phyloP scores from a whole-genome alignment of 202 grass and related monocot genomes.

The Eragrostis tef region DNA sequence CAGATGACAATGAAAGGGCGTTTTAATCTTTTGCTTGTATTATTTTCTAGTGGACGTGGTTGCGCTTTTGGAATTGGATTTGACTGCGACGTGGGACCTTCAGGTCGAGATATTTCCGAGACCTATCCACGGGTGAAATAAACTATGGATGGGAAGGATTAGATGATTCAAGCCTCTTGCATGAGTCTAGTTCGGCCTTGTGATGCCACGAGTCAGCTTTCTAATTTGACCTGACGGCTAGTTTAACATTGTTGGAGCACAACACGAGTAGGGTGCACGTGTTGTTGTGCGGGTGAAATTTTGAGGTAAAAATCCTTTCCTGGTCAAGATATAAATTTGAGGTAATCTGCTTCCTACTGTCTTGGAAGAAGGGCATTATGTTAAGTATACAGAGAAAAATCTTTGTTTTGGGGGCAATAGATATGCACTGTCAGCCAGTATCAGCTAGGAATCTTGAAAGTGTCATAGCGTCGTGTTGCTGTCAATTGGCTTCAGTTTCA shows the following conservation, averaged over 20 bases:
- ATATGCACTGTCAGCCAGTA: background rate
- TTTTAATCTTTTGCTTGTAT: background rate
- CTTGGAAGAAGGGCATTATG: background rate
- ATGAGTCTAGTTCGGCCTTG: slow-evolving; percentile 1
- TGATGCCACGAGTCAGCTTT: slow-evolving; percentile 2
- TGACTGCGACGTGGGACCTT: background rate
- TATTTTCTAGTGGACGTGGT: background rate
- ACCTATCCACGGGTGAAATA: slow-evolving; percentile 2
- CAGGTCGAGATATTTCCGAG: slow-evolving; percentile 22
- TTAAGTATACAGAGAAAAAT: background rate
- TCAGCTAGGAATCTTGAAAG: background rate
- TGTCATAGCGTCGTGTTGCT: background rate
- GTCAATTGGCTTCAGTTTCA: background rate
- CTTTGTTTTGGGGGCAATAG: background rate
- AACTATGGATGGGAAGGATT: background rate
- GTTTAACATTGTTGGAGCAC: background rate
- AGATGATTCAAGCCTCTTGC: background rate
- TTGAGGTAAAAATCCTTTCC: background rate
- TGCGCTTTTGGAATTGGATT: background rate
- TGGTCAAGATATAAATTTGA: background rate
- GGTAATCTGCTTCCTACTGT: background rate
- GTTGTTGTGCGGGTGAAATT: background rate
- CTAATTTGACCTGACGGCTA: background rate
- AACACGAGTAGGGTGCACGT: background rate
- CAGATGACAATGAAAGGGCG: background rate